A percentile compares a stretch with the other conserved stretches of the same genome.
These are phyloP conservation scores for Pestalotiopsis sp. DNA, from an alignment of 2,329 filamentous ascomycete genomes.

Conservation along the genomic window DNA sequence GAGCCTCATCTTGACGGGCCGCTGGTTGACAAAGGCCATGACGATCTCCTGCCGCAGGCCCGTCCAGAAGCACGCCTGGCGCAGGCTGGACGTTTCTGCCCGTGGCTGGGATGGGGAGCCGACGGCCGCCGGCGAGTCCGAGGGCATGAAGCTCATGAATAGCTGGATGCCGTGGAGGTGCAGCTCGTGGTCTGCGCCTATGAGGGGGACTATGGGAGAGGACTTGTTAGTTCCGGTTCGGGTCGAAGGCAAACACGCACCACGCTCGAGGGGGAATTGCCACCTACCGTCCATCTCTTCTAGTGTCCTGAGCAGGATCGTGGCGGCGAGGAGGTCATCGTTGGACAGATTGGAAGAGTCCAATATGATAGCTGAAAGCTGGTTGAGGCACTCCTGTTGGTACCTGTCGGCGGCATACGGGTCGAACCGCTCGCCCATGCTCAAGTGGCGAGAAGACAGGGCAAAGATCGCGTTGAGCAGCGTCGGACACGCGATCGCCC, in stretches of 20 bases:
- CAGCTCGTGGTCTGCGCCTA: slow-evolving; percentile 1
- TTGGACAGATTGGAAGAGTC: slow-evolving; percentile 1
- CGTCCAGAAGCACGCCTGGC: slow-evolving; percentile 10
- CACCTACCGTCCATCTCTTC: slow-evolving; percentile 12
- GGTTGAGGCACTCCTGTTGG: slow-evolving; percentile 9
- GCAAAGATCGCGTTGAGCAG: slow-evolving; percentile 10
- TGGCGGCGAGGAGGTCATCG: slow-evolving; percentile 10
- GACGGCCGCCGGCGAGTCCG: not conserved
- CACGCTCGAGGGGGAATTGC: not conserved
- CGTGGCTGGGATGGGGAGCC: not conserved
- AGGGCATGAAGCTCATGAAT: slow-evolving; percentile 2
- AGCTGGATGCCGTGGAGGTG: slow-evolving; percentile 13
- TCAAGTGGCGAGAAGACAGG: slow-evolving; percentile 6
- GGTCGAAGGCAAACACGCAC: not conserved
- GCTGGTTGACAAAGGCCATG: slow-evolving; percentile 10
- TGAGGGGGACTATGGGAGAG: not conserved
- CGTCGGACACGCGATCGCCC: slow-evolving; percentile 7
- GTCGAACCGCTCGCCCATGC: slow-evolving; percentile 6
- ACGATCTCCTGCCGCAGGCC: slow-evolving; percentile 12
- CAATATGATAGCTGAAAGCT: not conserved
- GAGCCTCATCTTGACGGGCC: slow-evolving; percentile 7
- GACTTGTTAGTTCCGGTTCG: not conserved
- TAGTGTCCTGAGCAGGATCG: slow-evolving; percentile 6
- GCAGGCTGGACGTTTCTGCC: not conserved
- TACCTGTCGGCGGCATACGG: slow-evolving; percentile 8